Percentiles rank a stretch among this genome's conserved stretches.
These are phyloP conservation scores for Trametes sanguinea DNA, from an alignment of 768 basidiomycete genomes.

Conservation along the genomic window DNA sequence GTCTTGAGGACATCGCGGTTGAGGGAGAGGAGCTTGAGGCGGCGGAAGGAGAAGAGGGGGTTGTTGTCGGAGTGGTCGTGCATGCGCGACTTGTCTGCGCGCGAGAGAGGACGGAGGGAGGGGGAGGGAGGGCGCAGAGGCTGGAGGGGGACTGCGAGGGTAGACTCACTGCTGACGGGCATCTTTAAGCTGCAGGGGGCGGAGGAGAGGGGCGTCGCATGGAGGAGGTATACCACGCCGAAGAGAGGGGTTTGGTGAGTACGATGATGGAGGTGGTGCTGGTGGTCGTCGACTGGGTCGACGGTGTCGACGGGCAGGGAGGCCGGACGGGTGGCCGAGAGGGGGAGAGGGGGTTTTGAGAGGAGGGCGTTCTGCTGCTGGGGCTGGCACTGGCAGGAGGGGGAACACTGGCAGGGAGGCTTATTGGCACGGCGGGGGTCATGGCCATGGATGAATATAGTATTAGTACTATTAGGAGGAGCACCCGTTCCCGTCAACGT, in stretches of 20 bases:
- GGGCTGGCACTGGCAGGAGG: conserved; percentile 1
- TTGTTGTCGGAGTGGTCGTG: background rate
- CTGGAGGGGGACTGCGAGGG: background rate
- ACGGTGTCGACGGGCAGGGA: too few species aligned
- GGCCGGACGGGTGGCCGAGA: background rate
- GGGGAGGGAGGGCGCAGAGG: background rate
- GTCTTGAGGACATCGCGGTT: conserved; percentile 25
- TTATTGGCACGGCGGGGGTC: conserved; percentile 12
- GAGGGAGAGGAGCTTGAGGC: conserved; percentile 21
- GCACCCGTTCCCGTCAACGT: too few species aligned
- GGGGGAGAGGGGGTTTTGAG: background rate
- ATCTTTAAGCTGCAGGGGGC: background rate
- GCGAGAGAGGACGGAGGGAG: background rate
- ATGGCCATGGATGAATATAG: conserved; percentile 19
- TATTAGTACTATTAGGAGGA: background rate
- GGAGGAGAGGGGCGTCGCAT: conserved; percentile 1
- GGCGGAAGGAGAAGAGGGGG: conserved; percentile 1
- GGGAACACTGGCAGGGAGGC: conserved; percentile 2
- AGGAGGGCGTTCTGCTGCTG: background rate
- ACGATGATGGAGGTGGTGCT: too few species aligned
- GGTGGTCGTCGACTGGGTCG: too few species aligned
- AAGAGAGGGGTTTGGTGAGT: background rate
- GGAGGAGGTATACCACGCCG: conserved; percentile 16
- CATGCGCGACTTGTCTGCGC: conserved; percentile 1
- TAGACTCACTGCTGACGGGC: conserved; percentile 19